Evolutionary conservation across 371 early-diverging fungal genomes (phyloP), one percentile per base, ranked within the genome.

Genomic region (Rhizopus microsporus): DNA sequence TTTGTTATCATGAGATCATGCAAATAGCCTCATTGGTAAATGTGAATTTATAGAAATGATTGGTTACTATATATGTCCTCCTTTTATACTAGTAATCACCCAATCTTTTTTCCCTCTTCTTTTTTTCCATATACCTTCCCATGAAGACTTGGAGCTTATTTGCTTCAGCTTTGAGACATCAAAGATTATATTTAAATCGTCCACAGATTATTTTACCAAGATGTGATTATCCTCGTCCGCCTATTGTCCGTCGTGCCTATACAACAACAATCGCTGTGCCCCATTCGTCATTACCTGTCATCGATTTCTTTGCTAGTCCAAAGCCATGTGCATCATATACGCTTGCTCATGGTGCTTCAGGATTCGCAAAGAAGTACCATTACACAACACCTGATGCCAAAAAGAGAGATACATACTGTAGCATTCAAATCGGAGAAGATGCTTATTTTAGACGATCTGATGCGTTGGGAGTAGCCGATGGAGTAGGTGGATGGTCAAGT

Each of bases 401-500:
- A 40, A 44, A 17, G 7, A 50, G 58, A 33, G 47, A 54, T 6
- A 33, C 49, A 39, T 63, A 63, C 17, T 51, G 48, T 17, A 83
- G 82, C 51, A 72, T 83, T 56, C 80, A 90, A 69, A 82, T 89
- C 68, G 91, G 91, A 33, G 90, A 91, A 65, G 91, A 91, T 66
- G 85, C 89, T 6, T 89, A 84, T 61, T 91, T 91, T 68, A 67
- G 76, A 51, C 74, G 91, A 48, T 66, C 79, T 10, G 90, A 90
- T 62, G 85, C 90, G 5, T 60, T 91, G 13, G 91, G 91, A 15
- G 86, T 91, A 9, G 91, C 89, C 4, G 91, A 91, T 59, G 91
- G 91, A 12, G 88, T 91, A 16, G 90, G 91, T 44, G 89, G 90
- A 31, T 90, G 90, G 90, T 77, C 80, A 9, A 80, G 82, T 15